phyloP scores from a whole-genome alignment of 2,329 filamentous ascomycete species.

The Teratosphaeria destructans region DNA sequence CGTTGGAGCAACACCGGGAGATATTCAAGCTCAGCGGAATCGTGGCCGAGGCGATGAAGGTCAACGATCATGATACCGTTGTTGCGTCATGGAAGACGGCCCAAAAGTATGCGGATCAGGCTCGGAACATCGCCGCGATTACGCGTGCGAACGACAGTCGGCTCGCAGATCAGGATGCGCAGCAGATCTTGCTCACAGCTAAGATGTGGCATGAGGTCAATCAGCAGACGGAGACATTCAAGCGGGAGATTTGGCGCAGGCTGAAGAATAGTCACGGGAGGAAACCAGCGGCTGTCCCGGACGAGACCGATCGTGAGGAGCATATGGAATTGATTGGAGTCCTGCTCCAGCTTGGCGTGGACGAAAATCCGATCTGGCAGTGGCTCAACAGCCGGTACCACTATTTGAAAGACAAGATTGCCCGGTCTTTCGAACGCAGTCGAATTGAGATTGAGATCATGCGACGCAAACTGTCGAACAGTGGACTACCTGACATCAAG shows the following conservation, averaged over 20 bases:
- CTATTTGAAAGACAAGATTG: conserved; percentile 77
- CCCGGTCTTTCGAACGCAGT: conserved; percentile 68
- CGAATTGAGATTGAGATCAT: conserved; percentile 88
- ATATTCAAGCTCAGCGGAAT: conserved; percentile 71
- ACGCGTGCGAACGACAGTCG: conserved; percentile 40
- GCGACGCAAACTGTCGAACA: conserved; percentile 65
- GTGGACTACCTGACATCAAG: conserved; percentile 59
- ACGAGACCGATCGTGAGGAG: conserved; percentile 52
- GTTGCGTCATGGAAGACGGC: conserved; percentile 80
- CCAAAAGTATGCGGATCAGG: conserved; percentile 70
- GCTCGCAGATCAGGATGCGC: conserved; percentile 67
- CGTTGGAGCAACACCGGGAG: conserved; percentile 68
- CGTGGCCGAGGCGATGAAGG: conserved; percentile 75
- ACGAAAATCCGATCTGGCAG: conserved; percentile 92
- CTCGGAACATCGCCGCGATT: conserved; percentile 54
- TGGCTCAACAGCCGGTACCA: conserved; percentile 89
- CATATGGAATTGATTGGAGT: conserved; percentile 86
- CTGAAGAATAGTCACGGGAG: conserved; percentile 35
- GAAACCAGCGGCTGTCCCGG: conserved; percentile 15
- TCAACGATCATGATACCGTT: conserved; percentile 79
- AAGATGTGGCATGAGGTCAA: conserved; percentile 94
- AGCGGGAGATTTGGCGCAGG: conserved; percentile 78
- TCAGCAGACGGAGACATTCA: conserved; percentile 75
- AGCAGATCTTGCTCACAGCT: conserved; percentile 77
- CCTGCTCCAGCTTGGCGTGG: conserved; percentile 83